A percentile compares a stretch with the other conserved stretches of the same genome.
Conservation (phyloP, 306 rosid species). For the Prunus mongolica region DNA sequence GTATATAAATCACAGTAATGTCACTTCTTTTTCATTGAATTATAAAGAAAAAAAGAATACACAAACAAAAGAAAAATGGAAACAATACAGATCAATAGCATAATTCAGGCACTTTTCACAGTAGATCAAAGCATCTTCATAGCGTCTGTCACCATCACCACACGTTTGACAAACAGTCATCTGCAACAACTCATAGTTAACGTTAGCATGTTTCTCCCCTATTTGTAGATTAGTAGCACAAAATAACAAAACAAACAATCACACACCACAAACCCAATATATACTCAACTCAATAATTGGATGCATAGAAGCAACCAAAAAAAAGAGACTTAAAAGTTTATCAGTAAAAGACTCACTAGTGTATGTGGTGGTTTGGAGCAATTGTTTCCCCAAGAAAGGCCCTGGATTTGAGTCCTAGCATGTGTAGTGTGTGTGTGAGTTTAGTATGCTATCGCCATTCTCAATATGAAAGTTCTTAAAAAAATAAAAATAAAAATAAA, state of each 20-base stretch:
- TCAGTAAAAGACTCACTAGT: no score
- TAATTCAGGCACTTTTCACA: constrained; percentile 17
- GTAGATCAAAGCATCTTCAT: neutral
- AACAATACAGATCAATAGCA: constrained; percentile 18
- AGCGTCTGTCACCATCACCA: constrained; percentile 23
- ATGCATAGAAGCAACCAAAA: neutral
- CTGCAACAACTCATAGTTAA: neutral
- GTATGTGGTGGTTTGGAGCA: no score
- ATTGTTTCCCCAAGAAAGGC: fast-evolving
- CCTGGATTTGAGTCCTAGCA: fast-evolving
- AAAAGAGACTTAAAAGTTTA: neutral
- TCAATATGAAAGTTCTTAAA: no score
- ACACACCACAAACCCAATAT: neutral
- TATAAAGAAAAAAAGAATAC: neutral
- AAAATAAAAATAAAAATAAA: no score
- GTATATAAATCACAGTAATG: neutral
- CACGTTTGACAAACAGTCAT: constrained; percentile 18
- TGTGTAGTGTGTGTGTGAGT: no score
- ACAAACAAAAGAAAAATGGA: neutral
- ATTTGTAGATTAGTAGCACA: neutral
- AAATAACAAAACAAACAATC: neutral
- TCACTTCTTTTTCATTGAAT: neutral
- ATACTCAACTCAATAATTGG: neutral
- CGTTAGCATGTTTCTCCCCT: neutral
- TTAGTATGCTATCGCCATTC: no score